phyloP scores from a whole-genome alignment of 495 filamentous ascomycete species.

The Physcia stellaris region DNA sequence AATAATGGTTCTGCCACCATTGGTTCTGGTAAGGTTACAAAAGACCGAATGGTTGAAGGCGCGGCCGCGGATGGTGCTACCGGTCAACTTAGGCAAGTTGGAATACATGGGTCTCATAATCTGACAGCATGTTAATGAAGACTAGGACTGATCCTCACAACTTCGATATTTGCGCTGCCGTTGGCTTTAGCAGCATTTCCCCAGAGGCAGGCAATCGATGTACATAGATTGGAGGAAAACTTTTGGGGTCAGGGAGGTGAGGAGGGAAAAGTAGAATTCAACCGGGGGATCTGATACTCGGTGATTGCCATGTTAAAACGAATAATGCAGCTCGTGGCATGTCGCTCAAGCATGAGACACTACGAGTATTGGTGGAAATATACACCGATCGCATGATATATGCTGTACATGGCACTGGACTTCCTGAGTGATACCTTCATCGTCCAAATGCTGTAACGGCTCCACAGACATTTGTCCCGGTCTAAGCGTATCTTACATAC shows the following conservation, averaged over 20 bases:
- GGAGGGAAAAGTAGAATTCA: conserved; percentile 72
- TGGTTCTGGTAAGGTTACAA: conserved; percentile 74
- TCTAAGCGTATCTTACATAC: no score
- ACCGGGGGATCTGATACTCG: conserved; percentile 61
- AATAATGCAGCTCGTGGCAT: no score
- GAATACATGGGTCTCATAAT: neutral
- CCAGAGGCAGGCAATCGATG: conserved; percentile 67
- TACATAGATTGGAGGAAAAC: conserved; percentile 61
- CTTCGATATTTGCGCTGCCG: conserved; percentile 71
- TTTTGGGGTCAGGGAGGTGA: conserved; percentile 67
- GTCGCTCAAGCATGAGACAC: no score
- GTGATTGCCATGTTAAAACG: no score
- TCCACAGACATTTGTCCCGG: no score
- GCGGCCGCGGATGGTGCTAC: conserved; percentile 56
- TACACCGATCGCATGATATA: no score
- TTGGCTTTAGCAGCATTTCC: conserved; percentile 85
- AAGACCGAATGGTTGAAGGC: conserved; percentile 56
- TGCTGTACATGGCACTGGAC: no score
- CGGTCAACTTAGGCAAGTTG: conserved; percentile 56
- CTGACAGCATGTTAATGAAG: neutral
- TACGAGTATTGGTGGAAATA: no score
- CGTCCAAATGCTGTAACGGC: no score
- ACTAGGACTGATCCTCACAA: conserved; percentile 56
- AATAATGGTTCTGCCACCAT: conserved; percentile 88
- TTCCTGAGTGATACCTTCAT: no score